These are phyloP conservation scores for Lathyrus oleraceus DNA, from an alignment of 306 rosid species.

Conservation along the genomic window DNA sequence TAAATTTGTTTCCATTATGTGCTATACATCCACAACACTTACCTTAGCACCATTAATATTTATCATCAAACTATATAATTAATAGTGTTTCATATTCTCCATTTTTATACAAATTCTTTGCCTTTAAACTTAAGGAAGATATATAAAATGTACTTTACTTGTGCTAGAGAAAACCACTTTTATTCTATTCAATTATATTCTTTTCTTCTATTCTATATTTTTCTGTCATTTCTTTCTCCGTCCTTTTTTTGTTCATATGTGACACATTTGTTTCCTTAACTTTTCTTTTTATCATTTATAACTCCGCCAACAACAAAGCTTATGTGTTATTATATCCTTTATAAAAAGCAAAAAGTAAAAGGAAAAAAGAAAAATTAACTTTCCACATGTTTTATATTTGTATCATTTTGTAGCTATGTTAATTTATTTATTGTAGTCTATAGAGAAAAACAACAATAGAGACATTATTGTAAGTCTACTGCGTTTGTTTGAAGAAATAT, in stretches of 20 bases:
- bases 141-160: slow-evolving; percentile 44
- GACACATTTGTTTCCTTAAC: slow-evolving; percentile 28
- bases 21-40: not conserved
- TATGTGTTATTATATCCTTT: slow-evolving; percentile 16
- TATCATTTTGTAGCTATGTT: slow-evolving; percentile 29
- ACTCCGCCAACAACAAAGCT: slow-evolving; percentile 42
- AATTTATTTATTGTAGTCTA: not conserved
- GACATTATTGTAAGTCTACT: slow-evolving; percentile 30
- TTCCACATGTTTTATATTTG: slow-evolving; percentile 32
- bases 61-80: not conserved
- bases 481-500: slow-evolving; percentile 26
- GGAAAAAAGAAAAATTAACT: not conserved
- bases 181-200: slow-evolving; percentile 9
- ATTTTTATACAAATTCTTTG: slow-evolving; percentile 20
- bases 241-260: slow-evolving; percentile 30
- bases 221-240: slow-evolving; percentile 38
- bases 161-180: slow-evolving; percentile 38
- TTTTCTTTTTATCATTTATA: slow-evolving; percentile 9
- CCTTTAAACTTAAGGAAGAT: slow-evolving; percentile 51
- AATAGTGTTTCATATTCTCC: not conserved
- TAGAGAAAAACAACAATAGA: slow-evolving; percentile 19
- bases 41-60: not conserved
- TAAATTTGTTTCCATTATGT: slow-evolving; percentile 45
- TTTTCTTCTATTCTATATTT: slow-evolving; percentile 31
- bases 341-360: slow-evolving; percentile 6